Evolutionary conservation across 139 green algal genomes (phyloP), one percentile per base, ranked within the genome.

Genomic region (Haematococcus lacustris): DNA sequence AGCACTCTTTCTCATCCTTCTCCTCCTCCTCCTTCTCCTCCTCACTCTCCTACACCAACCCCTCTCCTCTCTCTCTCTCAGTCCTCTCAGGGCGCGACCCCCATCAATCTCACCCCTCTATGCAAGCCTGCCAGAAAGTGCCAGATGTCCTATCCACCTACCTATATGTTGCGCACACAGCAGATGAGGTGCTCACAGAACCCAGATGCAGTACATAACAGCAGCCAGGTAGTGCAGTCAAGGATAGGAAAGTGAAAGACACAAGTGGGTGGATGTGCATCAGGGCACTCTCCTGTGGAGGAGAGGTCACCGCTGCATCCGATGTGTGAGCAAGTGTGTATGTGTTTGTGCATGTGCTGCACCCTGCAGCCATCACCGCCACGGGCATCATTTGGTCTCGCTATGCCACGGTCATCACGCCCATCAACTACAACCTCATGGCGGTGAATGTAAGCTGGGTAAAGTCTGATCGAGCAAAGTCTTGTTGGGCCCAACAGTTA

Each of bases 391-490:
- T 97, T 71, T 98, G 94, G 93, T 90, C 86, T 0, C 86, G 91
- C 17, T 98, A 96, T n/a, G n/a, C n/a, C n/a, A n/a, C n/a, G n/a
- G n/a, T n/a, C n/a, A 96, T 98, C 70, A 92, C 62, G 2, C 91
- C 92, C 28, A 80, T 94, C 3, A 98, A 98, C 85, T 98, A 98
- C 87, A 98, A 98, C 69, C 83, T 98, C 41, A 71, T 97, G 64
- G 80, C 89, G 28, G 94, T 98, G 21, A 98, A 98, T 75, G 80
- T 79, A 6, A 47, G 21, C 37, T 32, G 64, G 13, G 38, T 43
- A 7, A 28, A 26, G 23, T 32, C 13, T 6, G 21, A 13, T 43
- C 9, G 13, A 23, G 17, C 34, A n/a, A n/a, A n/a, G n/a, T n/a
- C n/a, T 5, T 51, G 65, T 3, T 94, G n/a, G n/a, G n/a, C n/a